Conservation (phyloP, 2,329 filamentous ascomycete genomes). For the Arachnomyces sp. region DNA sequence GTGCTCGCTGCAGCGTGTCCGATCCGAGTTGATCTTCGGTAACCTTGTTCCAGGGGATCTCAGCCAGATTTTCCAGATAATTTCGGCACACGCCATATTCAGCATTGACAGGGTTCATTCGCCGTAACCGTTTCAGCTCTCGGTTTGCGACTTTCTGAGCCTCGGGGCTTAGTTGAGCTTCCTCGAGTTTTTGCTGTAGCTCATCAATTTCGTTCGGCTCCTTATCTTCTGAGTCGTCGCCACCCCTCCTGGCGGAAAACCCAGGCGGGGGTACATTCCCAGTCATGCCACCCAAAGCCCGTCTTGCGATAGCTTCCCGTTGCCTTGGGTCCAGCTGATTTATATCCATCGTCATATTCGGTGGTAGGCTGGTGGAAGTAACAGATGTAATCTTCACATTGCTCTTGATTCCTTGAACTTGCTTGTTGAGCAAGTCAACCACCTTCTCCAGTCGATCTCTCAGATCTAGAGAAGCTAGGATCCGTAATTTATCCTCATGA, state of each 20-base stretch:
- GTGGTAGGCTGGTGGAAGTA: conserved; percentile 56
- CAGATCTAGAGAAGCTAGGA: conserved; percentile 72
- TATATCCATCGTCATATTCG: conserved; percentile 51
- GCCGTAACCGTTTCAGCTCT: conserved; percentile 77
- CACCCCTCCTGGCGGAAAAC: conserved; percentile 32
- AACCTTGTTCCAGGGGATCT: conserved; percentile 81
- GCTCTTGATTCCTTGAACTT: conserved; percentile 75
- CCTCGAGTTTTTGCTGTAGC: conserved; percentile 76
- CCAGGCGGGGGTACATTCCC: conserved; percentile 37
- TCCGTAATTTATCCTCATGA: conserved; percentile 82
- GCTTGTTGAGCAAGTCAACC: conserved; percentile 72
- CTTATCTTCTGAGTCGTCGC: conserved; percentile 58
- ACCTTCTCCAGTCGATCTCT: conserved; percentile 72
- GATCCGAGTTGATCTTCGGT: conserved; percentile 81
- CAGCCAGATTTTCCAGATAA: conserved; percentile 85
- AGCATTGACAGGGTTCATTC: conserved; percentile 93
- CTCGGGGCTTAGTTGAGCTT: conserved; percentile 71
- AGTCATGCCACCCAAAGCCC: conserved; percentile 37
- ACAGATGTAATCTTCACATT: conserved; percentile 79
- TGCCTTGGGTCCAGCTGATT: conserved; percentile 42
- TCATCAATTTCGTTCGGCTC: conserved; percentile 87
- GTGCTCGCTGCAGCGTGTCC: conserved; percentile 67
- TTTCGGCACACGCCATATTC: conserved; percentile 91
- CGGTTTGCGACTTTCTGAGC: conserved; percentile 84
- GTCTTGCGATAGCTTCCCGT: conserved; percentile 34